A percentile compares a stretch with the other conserved stretches of the same genome.
phyloP scores from a whole-genome alignment of 176 grass and related monocot genomes.

The Oryza glumipatula region DNA sequence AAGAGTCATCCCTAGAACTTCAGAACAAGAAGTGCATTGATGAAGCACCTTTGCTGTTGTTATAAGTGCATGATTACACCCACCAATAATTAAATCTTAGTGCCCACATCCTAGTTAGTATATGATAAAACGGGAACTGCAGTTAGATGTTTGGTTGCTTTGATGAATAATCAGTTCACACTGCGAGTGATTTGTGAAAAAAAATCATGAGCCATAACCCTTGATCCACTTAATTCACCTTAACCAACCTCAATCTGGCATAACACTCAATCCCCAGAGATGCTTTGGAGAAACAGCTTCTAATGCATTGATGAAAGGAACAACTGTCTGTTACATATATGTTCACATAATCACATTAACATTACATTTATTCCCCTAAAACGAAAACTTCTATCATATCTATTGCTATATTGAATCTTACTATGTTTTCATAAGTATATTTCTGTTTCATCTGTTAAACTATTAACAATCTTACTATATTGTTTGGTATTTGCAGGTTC shows the following conservation, averaged over 20 bases:
- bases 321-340: not conserved
- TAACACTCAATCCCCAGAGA: not conserved
- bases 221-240: not conserved
- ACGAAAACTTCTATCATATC: not conserved
- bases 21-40: no score
- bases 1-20: no score
- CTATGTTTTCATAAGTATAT: not conserved
- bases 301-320: not conserved
- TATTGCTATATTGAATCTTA: not conserved
- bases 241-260: not conserved
- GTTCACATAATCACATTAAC: not conserved
- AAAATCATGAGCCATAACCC: no score
- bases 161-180: no score
- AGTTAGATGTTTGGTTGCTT: no score
- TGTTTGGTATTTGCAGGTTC: not conserved
- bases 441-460: not conserved
- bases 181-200: not conserved
- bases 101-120: no score
- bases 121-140: no score
- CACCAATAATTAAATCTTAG: no score
- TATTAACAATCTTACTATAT: not conserved
- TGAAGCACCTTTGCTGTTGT: no score
- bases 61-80: no score
- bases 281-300: no score
- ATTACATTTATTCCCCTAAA: no score